Conservation (phyloP, 2,329 filamentous ascomycete genomes). For the Domatiomyces catenatus region DNA sequence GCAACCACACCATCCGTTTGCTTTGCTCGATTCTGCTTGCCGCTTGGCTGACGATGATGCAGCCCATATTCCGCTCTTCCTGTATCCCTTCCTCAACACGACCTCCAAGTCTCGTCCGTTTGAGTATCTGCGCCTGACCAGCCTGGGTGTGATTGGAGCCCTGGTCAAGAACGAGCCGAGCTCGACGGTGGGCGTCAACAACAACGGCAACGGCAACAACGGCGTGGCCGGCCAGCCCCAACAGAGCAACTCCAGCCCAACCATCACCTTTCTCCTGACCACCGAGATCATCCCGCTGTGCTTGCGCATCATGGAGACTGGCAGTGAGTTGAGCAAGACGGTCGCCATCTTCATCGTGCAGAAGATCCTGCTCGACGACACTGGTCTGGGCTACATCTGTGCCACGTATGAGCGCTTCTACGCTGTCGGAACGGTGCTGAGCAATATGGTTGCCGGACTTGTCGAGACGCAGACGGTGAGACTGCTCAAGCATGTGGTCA, state of each 20-base stretch:
- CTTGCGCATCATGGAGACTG: constrained; percentile 97
- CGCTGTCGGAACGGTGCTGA: constrained; percentile 88
- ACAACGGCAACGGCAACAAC: not conserved
- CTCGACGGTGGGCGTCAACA: constrained; percentile 9
- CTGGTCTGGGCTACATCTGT: constrained; percentile 94
- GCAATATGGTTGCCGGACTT: constrained; percentile 96
- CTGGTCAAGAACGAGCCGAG: constrained; percentile 80
- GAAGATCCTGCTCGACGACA: constrained; percentile 93
- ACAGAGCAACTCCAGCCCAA: constrained; percentile 54
- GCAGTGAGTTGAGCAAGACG: constrained; percentile 94
- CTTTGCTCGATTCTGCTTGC: no score
- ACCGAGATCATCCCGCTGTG: constrained; percentile 98
- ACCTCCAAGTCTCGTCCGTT: constrained; percentile 96
- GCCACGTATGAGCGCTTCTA: constrained; percentile 98
- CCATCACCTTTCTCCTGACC: constrained; percentile 96
- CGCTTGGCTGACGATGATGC: constrained; percentile 3
- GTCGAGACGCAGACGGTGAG: constrained; percentile 95
- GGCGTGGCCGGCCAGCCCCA: not conserved
- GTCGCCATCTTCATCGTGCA: constrained; percentile 99
- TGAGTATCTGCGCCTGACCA: constrained; percentile 91
- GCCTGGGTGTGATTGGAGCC: constrained; percentile 88
- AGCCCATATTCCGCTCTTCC: constrained; percentile 95
- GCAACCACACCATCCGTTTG: no score
- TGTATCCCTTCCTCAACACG: constrained; percentile 96
- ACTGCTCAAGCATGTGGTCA: constrained; percentile 89